Evolutionary conservation across 345 rosid species (phyloP).

Genomic region (Leavenworthia alabamica): DNA sequence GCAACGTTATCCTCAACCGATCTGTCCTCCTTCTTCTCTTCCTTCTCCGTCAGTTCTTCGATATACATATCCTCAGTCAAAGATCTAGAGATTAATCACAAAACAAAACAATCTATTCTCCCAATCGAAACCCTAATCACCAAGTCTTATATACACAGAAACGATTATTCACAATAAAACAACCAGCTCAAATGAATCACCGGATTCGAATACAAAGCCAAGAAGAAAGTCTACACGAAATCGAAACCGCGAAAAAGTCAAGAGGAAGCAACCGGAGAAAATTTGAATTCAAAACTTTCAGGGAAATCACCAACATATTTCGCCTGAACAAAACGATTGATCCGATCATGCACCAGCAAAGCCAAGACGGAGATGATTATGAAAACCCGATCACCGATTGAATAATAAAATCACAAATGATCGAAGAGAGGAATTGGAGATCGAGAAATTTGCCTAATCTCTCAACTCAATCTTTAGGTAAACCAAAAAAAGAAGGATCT

Average conservation of each 20-base stretch:
- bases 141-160: conserved; percentile 11
- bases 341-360: conserved; percentile 26
- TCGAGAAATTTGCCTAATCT: conserved; percentile 34
- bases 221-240: conserved; percentile 32
- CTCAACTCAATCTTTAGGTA: conserved; percentile 36
- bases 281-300: conserved; percentile 2
- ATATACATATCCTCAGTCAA: conserved; percentile 60
- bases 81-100: conserved; percentile 23
- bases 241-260: conserved; percentile 2
- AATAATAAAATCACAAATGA: not conserved
- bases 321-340: conserved; percentile 14
- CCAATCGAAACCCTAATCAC: conserved; percentile 22
- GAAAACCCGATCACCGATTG: not conserved
- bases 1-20: conserved; percentile 21
- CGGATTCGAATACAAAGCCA: conserved; percentile 27
- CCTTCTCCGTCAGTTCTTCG: conserved; percentile 59
- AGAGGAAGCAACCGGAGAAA: conserved; percentile 18
- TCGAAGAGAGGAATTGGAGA: conserved; percentile 14
- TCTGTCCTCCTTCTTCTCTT: conserved; percentile 17
- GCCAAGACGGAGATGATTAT: conserved; percentile 11
- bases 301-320: conserved; percentile 37
- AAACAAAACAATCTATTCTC: conserved; percentile 9
- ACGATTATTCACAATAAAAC: conserved; percentile 15
- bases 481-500: not conserved
- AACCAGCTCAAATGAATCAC: not conserved